Base-by-base conservation (phyloP, 2,329 filamentous ascomycete genomes). In the Fusarium sp. region DNA sequence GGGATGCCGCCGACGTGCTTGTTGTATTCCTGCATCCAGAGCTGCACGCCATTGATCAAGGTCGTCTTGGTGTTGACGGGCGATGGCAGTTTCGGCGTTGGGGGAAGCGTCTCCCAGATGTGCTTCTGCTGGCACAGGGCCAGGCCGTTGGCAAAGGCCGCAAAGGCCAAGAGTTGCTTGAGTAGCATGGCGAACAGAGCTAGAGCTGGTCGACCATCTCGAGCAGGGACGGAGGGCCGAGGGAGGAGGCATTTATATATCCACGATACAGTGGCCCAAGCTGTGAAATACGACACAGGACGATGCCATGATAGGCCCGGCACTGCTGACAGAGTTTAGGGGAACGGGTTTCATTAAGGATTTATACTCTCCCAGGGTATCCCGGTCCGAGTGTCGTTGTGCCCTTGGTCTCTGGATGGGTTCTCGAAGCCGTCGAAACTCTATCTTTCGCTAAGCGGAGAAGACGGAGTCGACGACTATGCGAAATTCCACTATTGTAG, bases 21-120 rank as follows among this genome's bases (percentile, higher is more conserved):
- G 50, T 77, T 78, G 70, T 78, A 79, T 63, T 76, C 72, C 56
- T 77, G 76, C 65, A 70, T 73, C 77, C 77, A 79, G 17, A 79
- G 72, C 8, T 76, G 63, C 9, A 73, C 77, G 36, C 74, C 72
- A 53, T 78, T 77, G 62, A 77, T 70, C 7, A 63, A 43, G 10
- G 65, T 70, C 6, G 65, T 69, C 4, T 57, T 55, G 4, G 63
- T 70, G 50, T 55, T 69, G 60, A 77, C 71, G n/a, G 73, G 74
- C 1, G 67, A 50, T 14, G 77, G 76, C 3, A 79, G 69, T 1
- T 66, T 57, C 23, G 77, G 77, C 0, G 77, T 79, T 1, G 71
- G 32, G 2, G 77, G 77, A 2, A 79, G 73, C 4, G 72, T 75
- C 29, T 65, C 44, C 71, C 71, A 76, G 21, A 70, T 57, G 2